Evolutionary conservation across 805 yeast species (phyloP).

Genomic region (Schwanniomyces yamadae): DNA sequence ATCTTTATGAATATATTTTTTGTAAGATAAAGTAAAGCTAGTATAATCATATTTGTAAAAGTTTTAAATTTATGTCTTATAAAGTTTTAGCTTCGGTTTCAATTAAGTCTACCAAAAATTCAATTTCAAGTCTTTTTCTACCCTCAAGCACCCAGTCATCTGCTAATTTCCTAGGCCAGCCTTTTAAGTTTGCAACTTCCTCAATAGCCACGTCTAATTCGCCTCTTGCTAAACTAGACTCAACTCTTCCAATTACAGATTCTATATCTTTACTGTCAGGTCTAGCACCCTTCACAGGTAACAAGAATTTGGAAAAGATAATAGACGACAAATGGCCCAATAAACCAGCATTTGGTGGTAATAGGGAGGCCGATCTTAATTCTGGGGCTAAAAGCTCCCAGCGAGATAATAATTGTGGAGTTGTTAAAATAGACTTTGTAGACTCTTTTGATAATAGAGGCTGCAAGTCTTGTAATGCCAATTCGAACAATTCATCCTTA

Average conservation of each 20-base stretch:
- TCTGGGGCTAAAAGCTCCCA: slow-evolving; percentile 83
- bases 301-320: slow-evolving; percentile 70
- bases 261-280: slow-evolving; percentile 85
- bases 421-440: slow-evolving; percentile 61
- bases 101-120: slow-evolving; percentile 69
- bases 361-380: slow-evolving; percentile 80
- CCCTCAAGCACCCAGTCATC: slow-evolving; percentile 90
- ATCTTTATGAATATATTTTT: slow-evolving; percentile 1
- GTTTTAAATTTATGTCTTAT: too few species aligned
- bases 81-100: slow-evolving; percentile 58
- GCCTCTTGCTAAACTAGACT: slow-evolving; percentile 68
- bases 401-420: slow-evolving; percentile 73
- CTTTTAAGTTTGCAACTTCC: slow-evolving; percentile 84
- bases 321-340: slow-evolving; percentile 86
- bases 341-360: slow-evolving; percentile 95
- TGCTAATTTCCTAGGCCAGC: slow-evolving; percentile 89
- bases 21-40: neutral
- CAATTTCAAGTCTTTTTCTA: slow-evolving; percentile 84
- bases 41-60: too few species aligned
- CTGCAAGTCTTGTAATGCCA: slow-evolving; percentile 34
- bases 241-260: slow-evolving; percentile 83
- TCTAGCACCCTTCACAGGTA: slow-evolving; percentile 71
- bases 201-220: slow-evolving; percentile 87
- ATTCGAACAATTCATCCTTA: slow-evolving; percentile 34
- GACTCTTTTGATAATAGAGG: slow-evolving; percentile 36